Evolutionary conservation across 2,329 filamentous ascomycete genomes (phyloP).

Genomic region (Grosmannia clavigera): DNA sequence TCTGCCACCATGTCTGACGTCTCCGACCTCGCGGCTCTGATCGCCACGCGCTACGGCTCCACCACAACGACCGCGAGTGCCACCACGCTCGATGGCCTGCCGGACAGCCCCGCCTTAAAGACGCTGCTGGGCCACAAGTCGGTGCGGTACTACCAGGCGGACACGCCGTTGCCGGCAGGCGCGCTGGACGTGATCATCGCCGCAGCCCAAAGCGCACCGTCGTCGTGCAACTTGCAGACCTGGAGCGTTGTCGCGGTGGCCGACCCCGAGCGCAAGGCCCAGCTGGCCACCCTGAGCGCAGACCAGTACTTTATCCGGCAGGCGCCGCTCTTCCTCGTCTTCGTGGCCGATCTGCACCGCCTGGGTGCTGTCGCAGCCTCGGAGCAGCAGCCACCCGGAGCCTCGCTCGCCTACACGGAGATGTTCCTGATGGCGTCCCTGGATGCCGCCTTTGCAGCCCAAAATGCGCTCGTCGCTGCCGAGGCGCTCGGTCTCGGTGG

Average conservation of each 20-base stretch:
- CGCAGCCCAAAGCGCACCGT: conserved; percentile 21
- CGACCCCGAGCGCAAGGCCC: conserved; percentile 16
- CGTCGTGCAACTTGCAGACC: conserved; percentile 22
- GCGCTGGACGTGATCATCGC: conserved; percentile 19
- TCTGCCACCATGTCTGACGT: not conserved
- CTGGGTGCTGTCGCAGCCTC: conserved; percentile 15
- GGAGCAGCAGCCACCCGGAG: conserved; percentile 11
- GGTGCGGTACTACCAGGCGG: conserved; percentile 16
- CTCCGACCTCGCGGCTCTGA: not conserved
- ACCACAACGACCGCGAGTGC: not conserved
- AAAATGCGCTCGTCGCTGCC: conserved; percentile 19
- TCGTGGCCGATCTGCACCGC: conserved; percentile 21
- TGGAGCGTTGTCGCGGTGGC: conserved; percentile 21
- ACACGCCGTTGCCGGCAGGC: conserved; percentile 11
- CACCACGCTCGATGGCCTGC: not conserved
- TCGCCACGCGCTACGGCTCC: not conserved
- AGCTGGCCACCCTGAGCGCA: conserved; percentile 16
- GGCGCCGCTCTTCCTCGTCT: conserved; percentile 21
- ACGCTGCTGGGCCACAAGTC: conserved; percentile 20
- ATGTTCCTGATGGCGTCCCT: conserved; percentile 21
- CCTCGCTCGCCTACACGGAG: conserved; percentile 18
- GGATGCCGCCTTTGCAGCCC: conserved; percentile 20
- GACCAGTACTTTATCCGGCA: conserved; percentile 20
- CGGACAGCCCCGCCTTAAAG: conserved; percentile 16
- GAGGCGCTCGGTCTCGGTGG: conserved; percentile 19